Evolutionary conservation across 2,329 filamentous ascomycete species (phyloP).

Genomic region (Sphaerostilbella broomeana): DNA sequence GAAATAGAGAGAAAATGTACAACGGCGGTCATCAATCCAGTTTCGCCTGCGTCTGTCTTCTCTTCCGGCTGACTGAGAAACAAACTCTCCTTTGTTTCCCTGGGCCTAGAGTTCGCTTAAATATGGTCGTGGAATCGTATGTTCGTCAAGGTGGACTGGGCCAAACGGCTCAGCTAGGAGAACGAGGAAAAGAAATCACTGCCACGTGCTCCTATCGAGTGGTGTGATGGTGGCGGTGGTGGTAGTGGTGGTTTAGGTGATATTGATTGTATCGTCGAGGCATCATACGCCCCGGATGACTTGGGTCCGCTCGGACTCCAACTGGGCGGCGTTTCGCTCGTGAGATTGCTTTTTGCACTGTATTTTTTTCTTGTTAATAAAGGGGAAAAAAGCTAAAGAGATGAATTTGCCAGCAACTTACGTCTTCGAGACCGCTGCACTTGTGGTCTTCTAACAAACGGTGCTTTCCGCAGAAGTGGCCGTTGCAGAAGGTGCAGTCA

Average conservation of each 20-base stretch:
- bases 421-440: constrained; percentile 85
- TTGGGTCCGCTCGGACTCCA: constrained; percentile 87
- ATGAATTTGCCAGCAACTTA: constrained; percentile 36
- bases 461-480: constrained; percentile 93
- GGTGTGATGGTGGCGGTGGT: background rate
- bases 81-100: too few species aligned
- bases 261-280: constrained; percentile 1
- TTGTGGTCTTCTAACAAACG: constrained; percentile 89
- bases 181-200: background rate
- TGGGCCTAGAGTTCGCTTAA: too few species aligned
- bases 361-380: background rate
- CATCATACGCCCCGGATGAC: constrained; percentile 82
- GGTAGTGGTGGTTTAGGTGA: background rate
- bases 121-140: too few species aligned
- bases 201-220: too few species aligned
- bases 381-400: constrained; percentile 2
- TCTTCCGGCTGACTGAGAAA: too few species aligned
- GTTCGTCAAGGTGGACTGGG: constrained; percentile 1
- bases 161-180: too few species aligned
- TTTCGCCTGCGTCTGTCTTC: too few species aligned
- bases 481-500: constrained; percentile 90
- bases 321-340: constrained; percentile 84
- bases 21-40: background rate
- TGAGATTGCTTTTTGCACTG: constrained; percentile 95
- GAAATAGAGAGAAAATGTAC: constrained; percentile 15